Percentiles rank a stretch among this genome's conserved stretches.
Conservation (phyloP, 768 basidiomycete species). For the Tulasnella sp. region DNA sequence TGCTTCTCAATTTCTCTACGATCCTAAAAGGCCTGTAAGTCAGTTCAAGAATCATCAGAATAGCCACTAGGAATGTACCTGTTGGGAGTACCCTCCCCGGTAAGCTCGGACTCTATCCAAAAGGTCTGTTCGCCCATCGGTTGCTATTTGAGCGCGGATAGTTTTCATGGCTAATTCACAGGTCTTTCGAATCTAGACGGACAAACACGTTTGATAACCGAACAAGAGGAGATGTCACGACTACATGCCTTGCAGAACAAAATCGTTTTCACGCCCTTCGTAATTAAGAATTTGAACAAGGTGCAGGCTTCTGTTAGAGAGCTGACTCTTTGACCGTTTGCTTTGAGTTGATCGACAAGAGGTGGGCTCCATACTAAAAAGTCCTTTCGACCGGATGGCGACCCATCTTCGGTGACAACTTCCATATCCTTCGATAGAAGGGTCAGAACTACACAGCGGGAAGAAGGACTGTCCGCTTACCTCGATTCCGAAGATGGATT, state of each 20-base stretch:
- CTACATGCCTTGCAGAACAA: conserved; percentile 72
- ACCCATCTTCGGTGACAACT: conserved; percentile 69
- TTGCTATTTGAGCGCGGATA: conserved; percentile 48
- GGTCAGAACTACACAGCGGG: background rate
- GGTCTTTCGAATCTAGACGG: conserved; percentile 57
- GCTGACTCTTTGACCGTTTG: conserved; percentile 46
- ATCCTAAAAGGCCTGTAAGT: conserved; percentile 41
- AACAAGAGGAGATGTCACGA: background rate
- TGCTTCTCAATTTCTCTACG: conserved; percentile 76
- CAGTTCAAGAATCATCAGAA: background rate
- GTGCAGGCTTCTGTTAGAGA: conserved; percentile 60
- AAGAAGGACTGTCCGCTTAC: conserved; percentile 24
- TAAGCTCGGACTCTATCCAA: conserved; percentile 71
- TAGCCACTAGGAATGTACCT: conserved; percentile 35
- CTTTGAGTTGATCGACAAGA: conserved; percentile 46
- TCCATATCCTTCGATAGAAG: conserved; percentile 42
- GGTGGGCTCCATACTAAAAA: conserved; percentile 72
- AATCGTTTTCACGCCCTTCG: conserved; percentile 68
- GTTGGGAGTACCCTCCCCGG: conserved; percentile 73
- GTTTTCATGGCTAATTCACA: conserved; percentile 59
- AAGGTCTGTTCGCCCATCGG: conserved; percentile 69
- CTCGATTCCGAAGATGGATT: conserved; percentile 60
- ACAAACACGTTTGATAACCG: background rate
- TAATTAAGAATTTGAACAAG: conserved; percentile 76
- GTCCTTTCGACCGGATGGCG: conserved; percentile 73